Evolutionary conservation across 768 basidiomycete species (phyloP).

Genomic region (Amanita thiersii): DNA sequence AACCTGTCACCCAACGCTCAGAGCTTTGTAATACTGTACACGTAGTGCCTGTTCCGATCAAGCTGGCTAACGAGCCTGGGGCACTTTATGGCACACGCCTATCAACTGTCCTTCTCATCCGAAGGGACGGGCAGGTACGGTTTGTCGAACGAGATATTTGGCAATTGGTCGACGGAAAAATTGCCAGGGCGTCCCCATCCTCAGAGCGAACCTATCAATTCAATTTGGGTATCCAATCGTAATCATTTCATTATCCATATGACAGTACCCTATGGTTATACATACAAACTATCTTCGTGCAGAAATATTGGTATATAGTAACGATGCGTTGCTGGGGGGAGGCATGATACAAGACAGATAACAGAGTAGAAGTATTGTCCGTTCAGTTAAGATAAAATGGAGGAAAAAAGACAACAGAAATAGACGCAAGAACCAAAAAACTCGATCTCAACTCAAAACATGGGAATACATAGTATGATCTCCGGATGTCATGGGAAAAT

Average conservation of each 20-base stretch:
- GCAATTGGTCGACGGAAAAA: conserved; percentile 34
- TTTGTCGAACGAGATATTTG: conserved; percentile 74
- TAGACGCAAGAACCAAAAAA: conserved; percentile 9
- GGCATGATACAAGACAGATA: conserved; percentile 7
- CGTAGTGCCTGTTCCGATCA: conserved; percentile 42
- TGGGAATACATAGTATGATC: conserved; percentile 51
- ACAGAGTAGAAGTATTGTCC: conserved; percentile 1
- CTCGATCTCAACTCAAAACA: conserved; percentile 41
- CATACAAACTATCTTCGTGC: conserved; percentile 9
- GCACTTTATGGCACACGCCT: conserved; percentile 60
- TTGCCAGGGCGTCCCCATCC: conserved; percentile 27
- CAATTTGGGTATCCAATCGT: conserved; percentile 20
- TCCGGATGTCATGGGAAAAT: conserved; percentile 52
- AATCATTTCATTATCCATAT: conserved; percentile 10
- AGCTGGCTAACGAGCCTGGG: conserved; percentile 17
- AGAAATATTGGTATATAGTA: conserved; percentile 4
- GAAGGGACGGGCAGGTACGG: conserved; percentile 46
- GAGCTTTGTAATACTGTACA: conserved; percentile 58
- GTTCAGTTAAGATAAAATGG: conserved; percentile 2
- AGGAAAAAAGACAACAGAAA: conserved; percentile 8
- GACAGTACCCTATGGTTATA: conserved; percentile 14
- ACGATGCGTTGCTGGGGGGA: background rate
- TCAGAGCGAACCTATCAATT: conserved; percentile 49
- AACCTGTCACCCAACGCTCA: conserved; percentile 37
- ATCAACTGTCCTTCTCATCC: conserved; percentile 64